Percentiles rank a stretch among this genome's conserved stretches.
These are phyloP conservation scores for Setaria viridis DNA, from an alignment of 202 grass and related monocot species.

Conservation along the genomic window DNA sequence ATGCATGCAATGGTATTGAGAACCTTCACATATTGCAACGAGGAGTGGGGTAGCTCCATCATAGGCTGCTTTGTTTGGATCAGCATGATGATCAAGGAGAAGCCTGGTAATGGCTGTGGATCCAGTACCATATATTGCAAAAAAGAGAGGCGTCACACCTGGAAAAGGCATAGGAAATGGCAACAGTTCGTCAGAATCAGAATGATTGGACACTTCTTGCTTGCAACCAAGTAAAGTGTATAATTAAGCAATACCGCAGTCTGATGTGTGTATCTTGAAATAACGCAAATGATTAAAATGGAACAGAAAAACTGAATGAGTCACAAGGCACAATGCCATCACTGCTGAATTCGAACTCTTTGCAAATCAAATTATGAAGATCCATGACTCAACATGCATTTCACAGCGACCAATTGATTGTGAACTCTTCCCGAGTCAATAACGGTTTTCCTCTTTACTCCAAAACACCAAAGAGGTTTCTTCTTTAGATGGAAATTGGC, in stretches of 20 bases:
- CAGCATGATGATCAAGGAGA: constrained; percentile 47
- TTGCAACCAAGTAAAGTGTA: background rate
- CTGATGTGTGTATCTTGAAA: background rate
- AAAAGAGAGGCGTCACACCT: constrained; percentile 40
- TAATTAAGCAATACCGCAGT: background rate
- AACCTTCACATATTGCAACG: constrained; percentile 27
- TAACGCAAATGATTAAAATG: background rate
- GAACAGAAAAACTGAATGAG: background rate
- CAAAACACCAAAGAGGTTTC: background rate
- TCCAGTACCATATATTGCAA: constrained; percentile 35
- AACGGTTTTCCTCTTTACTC: background rate
- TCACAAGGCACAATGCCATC: background rate
- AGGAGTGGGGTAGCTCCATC: constrained; percentile 37
- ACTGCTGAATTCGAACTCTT: background rate
- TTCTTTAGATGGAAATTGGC: background rate
- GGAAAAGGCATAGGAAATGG: constrained; percentile 19
- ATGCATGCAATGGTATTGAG: background rate
- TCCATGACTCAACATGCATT: constrained; percentile 1
- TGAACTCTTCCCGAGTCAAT: background rate
- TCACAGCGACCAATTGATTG: background rate
- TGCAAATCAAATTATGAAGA: background rate
- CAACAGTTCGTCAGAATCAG: constrained; percentile 3
- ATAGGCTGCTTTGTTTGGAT: constrained; percentile 32
- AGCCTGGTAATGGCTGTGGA: constrained; percentile 1
- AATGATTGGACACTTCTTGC: background rate